Evolutionary conservation across 164 flowering plant genomes (phyloP).

Genomic region (Euptelea pleiosperma): DNA sequence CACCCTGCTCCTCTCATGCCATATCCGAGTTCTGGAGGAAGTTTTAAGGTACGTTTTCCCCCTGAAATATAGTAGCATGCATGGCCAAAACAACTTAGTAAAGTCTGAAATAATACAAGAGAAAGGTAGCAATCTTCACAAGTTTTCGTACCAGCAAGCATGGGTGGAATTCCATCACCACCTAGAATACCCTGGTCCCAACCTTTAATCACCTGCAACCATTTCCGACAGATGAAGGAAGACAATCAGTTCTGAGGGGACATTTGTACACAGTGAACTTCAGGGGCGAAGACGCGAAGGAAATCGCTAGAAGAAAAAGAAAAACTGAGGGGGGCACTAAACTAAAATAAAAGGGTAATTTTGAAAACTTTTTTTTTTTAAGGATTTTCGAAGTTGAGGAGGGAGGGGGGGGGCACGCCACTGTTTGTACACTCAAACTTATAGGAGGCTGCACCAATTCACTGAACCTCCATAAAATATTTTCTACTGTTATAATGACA

Average conservation of each 20-base stretch:
- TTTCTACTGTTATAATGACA: too few species aligned
- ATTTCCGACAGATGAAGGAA: background rate
- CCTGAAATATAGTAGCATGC: slow-evolving; percentile 29
- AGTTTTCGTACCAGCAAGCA: slow-evolving; percentile 63
- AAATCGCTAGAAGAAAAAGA: too few species aligned
- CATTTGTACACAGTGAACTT: too few species aligned
- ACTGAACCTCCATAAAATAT: too few species aligned
- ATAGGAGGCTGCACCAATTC: too few species aligned
- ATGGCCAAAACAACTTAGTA: background rate
- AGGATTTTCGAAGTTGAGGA: too few species aligned
- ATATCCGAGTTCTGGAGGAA: slow-evolving; percentile 85
- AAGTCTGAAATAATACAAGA: background rate
- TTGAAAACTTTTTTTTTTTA: too few species aligned
- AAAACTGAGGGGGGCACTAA: too few species aligned
- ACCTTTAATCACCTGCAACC: slow-evolving; percentile 74
- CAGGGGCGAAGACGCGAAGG: too few species aligned
- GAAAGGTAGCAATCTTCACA: background rate
- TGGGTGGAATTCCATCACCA: slow-evolving; percentile 85
- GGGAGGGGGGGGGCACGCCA: too few species aligned
- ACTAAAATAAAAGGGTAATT: too few species aligned
- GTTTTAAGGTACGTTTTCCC: slow-evolving; percentile 71
- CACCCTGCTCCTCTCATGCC: slow-evolving; percentile 93
- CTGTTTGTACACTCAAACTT: too few species aligned
- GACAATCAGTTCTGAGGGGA: background rate
- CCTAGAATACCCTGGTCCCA: slow-evolving; percentile 91